These are phyloP conservation scores for Exophiala sp. DNA, from an alignment of 2,329 filamentous ascomycete species.

Conservation along the genomic window DNA sequence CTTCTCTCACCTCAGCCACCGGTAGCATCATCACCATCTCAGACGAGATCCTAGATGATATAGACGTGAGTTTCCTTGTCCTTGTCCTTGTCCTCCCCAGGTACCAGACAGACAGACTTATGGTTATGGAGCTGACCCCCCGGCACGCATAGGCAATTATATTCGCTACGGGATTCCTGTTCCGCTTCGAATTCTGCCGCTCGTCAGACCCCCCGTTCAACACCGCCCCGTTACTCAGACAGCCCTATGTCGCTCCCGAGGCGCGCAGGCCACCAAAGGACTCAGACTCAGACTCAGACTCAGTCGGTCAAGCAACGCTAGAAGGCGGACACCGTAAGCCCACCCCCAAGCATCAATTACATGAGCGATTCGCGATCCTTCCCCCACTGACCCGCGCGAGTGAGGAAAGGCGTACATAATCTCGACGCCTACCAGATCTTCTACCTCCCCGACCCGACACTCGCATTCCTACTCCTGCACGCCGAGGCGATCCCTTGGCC, in stretches of 20 bases:
- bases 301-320: not conserved
- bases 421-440: constrained; percentile 11
- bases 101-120: too few relatives aligned
- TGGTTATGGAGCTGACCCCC: constrained; percentile 3
- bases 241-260: not conserved
- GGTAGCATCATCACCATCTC: constrained; percentile 7
- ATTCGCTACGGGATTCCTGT: constrained; percentile 11
- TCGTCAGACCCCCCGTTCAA: constrained; percentile 7
- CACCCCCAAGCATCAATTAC: too few relatives aligned
- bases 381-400: too few relatives aligned
- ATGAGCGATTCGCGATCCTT: too few relatives aligned
- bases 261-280: constrained; percentile 5
- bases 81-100: not conserved
- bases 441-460: constrained; percentile 9
- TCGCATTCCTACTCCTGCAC: constrained; percentile 10
- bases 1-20: constrained; percentile 5
- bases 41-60: constrained; percentile 7
- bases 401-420: constrained; percentile 11
- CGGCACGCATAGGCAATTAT: constrained; percentile 3
- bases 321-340: constrained; percentile 12
- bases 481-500: constrained; percentile 14
- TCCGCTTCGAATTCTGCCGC: constrained; percentile 11
- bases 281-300: too few relatives aligned
- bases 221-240: constrained; percentile 4
- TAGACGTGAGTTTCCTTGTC: constrained; percentile 8